These are phyloP conservation scores for Dactylorhiza incarnata DNA, from an alignment of 106 monocot genomes.

Conservation along the genomic window DNA sequence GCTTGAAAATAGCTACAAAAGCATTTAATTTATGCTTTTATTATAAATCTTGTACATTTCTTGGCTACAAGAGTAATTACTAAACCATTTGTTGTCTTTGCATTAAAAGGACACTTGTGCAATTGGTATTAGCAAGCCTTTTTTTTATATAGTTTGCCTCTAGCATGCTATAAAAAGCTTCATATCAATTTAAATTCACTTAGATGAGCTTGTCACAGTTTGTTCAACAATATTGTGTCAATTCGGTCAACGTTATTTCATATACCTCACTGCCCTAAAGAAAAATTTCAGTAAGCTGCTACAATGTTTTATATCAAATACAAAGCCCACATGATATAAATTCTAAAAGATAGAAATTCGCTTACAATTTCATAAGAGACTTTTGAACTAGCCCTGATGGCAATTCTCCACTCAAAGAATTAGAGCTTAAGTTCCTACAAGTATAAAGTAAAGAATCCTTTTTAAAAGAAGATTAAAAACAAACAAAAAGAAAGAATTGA, in stretches of 20 bases:
- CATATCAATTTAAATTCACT: not conserved
- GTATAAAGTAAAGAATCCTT: conserved; percentile 1
- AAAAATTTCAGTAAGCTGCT: not conserved
- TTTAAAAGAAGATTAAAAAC: not conserved
- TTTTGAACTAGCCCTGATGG: conserved; percentile 55
- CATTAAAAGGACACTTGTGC: not conserved
- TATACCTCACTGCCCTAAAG: not conserved
- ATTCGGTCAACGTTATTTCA: not conserved
- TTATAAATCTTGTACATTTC: not conserved
- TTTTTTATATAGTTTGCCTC: not conserved
- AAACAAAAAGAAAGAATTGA: not conserved
- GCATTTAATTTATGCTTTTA: not conserved
- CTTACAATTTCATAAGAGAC: conserved; percentile 76
- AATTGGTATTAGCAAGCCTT: not conserved
- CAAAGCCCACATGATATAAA: not conserved
- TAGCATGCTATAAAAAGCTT: not conserved
- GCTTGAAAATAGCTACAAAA: too few species aligned
- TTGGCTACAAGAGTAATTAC: not conserved
- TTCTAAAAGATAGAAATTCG: conserved; percentile 5
- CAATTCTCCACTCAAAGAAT: conserved; percentile 72
- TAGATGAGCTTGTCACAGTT: not conserved
- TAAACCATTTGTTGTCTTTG: not conserved
- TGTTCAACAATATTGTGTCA: not conserved
- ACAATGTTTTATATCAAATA: not conserved
- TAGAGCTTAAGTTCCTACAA: conserved; percentile 88